These are phyloP conservation scores for Penicillium bialowiezense DNA, from an alignment of 495 filamentous ascomycete genomes.

Conservation along the genomic window DNA sequence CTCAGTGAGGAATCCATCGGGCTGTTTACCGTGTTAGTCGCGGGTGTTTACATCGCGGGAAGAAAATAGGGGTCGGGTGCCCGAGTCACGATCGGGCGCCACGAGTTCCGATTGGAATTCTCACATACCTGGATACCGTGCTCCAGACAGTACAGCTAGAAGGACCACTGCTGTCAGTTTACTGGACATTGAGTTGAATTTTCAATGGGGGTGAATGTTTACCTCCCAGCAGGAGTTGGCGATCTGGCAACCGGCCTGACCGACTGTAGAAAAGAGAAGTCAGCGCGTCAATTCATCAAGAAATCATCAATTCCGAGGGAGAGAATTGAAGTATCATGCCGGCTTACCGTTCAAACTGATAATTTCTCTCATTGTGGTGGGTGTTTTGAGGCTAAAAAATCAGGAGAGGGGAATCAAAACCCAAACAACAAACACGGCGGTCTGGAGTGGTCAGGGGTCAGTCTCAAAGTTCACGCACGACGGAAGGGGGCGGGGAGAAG, in stretches of 20 bases:
- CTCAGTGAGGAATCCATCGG: conserved; percentile 97
- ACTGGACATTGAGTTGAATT: neutral
- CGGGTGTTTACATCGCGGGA: conserved; percentile 18
- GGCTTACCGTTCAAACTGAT: conserved; percentile 96
- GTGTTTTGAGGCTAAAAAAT: conserved; percentile 33
- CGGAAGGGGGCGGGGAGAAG: conserved; percentile 20
- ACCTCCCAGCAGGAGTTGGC: conserved; percentile 99
- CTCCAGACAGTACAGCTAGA: conserved; percentile 97
- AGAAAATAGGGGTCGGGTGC: conserved; percentile 20
- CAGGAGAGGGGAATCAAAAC: conserved; percentile 26
- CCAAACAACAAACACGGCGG: conserved; percentile 34
- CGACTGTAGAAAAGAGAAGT: conserved; percentile 60
- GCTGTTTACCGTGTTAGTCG: conserved; percentile 52
- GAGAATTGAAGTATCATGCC: neutral
- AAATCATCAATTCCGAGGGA: conserved; percentile 15
- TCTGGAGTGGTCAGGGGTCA: conserved; percentile 22
- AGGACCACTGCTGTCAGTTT: conserved; percentile 25
- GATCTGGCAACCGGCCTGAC: conserved; percentile 99
- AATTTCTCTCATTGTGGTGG: conserved; percentile 88
- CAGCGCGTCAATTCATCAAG: conserved; percentile 17
- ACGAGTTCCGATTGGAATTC: conserved; percentile 10
- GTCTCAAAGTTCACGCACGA: conserved; percentile 5
- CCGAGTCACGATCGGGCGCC: conserved; percentile 16
- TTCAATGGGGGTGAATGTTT: conserved; percentile 24
- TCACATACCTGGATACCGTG: conserved; percentile 93